These are phyloP conservation scores for Cytidiella melzeri DNA, from an alignment of 768 basidiomycete genomes.

Conservation along the genomic window DNA sequence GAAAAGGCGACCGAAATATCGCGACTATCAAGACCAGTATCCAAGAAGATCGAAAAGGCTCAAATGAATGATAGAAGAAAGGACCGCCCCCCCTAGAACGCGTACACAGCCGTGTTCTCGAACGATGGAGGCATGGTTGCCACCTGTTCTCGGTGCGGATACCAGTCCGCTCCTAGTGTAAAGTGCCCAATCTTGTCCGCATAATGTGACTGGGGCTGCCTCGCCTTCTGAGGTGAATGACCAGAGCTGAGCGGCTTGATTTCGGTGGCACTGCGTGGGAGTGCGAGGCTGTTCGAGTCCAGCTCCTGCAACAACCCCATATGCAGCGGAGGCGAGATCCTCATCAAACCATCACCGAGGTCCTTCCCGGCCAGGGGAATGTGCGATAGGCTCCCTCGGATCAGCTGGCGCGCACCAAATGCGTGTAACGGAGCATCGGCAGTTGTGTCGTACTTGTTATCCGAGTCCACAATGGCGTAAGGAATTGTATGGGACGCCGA, in stretches of 20 bases:
- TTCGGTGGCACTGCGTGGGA: no score
- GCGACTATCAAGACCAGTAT: no score
- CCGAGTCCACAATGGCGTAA: constrained; percentile 1
- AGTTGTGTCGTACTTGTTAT: neutral
- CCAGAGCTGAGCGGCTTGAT: neutral
- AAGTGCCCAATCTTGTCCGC: no score
- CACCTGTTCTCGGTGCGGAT: neutral
- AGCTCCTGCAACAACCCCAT: neutral
- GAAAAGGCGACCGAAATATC: no score
- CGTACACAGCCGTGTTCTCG: neutral
- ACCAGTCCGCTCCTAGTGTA: neutral
- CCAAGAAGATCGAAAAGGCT: no score
- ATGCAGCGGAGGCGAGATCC: neutral
- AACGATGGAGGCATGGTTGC: neutral
- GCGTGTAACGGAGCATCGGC: neutral
- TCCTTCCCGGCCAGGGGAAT: constrained; percentile 7
- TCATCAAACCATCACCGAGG: constrained; percentile 1
- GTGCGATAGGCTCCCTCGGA: neutral
- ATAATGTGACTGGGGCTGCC: no score
- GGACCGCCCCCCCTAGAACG: no score
- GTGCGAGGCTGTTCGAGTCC: constrained; percentile 2
- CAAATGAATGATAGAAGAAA: no score
- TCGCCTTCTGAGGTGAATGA: no score
- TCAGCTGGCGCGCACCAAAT: neutral
- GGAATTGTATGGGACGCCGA: constrained; percentile 1